Evolutionary conservation across 768 basidiomycete species (phyloP).

Genomic region (Crepidotus variabilis): DNA sequence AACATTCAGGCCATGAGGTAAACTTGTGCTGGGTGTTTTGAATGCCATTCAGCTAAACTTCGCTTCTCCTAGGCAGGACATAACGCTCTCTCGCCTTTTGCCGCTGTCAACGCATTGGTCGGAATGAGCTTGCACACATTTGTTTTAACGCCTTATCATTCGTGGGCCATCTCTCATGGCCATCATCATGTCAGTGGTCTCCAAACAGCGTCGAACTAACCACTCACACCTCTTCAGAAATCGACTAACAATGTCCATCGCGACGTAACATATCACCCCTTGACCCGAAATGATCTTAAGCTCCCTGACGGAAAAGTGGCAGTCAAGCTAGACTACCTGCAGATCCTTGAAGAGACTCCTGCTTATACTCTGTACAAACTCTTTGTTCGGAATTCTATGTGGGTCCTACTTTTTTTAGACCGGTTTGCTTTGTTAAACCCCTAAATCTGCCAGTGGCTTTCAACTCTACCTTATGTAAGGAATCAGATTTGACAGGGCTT

Average conservation of each 20-base stretch:
- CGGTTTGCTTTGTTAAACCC: background rate
- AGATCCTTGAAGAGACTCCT: slow-evolving; percentile 57
- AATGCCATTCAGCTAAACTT: background rate
- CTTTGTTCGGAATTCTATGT: slow-evolving; percentile 46
- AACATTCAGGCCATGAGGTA: background rate
- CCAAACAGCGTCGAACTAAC: background rate
- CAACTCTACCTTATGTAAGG: slow-evolving; percentile 55
- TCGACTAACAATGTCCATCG: slow-evolving; percentile 50
- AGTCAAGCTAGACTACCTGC: slow-evolving; percentile 42
- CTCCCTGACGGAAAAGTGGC: slow-evolving; percentile 35
- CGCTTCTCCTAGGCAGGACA: background rate
- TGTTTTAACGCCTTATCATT: slow-evolving; percentile 51
- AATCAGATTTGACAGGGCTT: background rate
- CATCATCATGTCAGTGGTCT: slow-evolving; percentile 24
- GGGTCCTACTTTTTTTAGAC: background rate
- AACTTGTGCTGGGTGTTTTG: background rate
- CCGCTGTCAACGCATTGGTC: background rate
- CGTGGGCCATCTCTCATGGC: slow-evolving; percentile 53
- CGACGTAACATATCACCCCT: slow-evolving; percentile 58
- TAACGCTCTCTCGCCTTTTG: background rate
- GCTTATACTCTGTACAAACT: slow-evolving; percentile 55
- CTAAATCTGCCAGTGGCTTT: slow-evolving; percentile 35
- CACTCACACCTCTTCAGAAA: slow-evolving; percentile 22
- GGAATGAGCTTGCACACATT: slow-evolving; percentile 10
- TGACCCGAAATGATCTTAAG: slow-evolving; percentile 52